phyloP scores from a whole-genome alignment of 257 asterid species.

The Nicotiana benthamiana region DNA sequence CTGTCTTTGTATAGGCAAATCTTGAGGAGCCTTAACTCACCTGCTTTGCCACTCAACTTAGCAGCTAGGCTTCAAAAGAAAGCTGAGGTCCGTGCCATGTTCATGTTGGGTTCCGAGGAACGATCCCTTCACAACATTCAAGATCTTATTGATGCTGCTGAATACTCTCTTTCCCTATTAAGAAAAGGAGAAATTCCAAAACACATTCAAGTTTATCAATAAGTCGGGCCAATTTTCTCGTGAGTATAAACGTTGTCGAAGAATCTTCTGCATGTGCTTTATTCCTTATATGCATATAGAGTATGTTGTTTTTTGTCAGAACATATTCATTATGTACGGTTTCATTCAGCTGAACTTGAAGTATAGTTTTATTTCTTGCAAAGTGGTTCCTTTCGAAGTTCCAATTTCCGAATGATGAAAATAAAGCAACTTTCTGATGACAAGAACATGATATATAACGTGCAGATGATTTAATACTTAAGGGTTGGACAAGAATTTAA shows the following conservation, averaged over 20 bases:
- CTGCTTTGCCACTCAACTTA: constrained; percentile 58
- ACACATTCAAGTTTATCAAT: constrained; percentile 21
- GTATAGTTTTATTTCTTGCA: neutral
- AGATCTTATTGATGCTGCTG: constrained; percentile 78
- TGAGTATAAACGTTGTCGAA: neutral
- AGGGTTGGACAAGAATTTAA: neutral
- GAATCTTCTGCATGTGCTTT: neutral
- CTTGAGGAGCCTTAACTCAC: constrained; percentile 73
- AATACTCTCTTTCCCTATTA: constrained; percentile 61
- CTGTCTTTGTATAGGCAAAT: constrained; percentile 64
- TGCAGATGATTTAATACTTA: neutral
- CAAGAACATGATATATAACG: neutral
- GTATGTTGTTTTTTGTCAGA: too few species aligned
- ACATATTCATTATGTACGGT: neutral
- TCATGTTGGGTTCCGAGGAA: constrained; percentile 72
- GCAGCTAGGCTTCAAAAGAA: constrained; percentile 67
- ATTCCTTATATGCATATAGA: neutral
- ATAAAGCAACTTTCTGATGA: neutral
- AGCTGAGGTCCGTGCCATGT: constrained; percentile 73
- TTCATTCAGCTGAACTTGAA: neutral
- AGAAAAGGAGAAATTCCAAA: constrained; percentile 67
- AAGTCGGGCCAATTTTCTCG: neutral
- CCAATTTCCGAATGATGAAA: neutral
- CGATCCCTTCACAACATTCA: constrained; percentile 68
- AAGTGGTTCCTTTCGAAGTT: neutral